phyloP scores from a whole-genome alignment of 1,284 basidiomycete species.

The Trichosporon ovoides region DNA sequence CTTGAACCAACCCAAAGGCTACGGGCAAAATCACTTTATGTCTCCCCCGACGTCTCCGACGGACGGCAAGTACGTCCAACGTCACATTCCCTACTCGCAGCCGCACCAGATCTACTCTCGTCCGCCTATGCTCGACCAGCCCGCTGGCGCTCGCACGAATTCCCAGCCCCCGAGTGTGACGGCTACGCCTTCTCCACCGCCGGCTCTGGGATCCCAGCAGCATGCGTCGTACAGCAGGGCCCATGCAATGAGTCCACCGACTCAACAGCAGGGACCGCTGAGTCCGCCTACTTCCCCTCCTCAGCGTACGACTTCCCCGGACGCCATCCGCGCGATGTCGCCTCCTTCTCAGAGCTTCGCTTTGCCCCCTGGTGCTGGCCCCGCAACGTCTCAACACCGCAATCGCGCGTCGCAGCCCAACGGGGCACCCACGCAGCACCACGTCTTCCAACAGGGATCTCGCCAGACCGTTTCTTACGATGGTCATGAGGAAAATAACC shows the following conservation, averaged over 20 bases:
- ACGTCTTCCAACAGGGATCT: slow-evolving; percentile 1
- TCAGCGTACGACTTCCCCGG: neutral
- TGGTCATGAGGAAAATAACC: neutral
- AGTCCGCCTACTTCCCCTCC: neutral
- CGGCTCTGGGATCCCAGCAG: slow-evolving; percentile 1
- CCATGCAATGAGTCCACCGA: neutral
- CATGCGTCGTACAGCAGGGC: neutral
- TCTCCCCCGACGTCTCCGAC: neutral
- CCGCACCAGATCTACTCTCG: slow-evolving; percentile 17
- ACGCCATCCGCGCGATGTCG: neutral
- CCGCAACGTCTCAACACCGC: neutral
- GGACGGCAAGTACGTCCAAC: slow-evolving; percentile 2
- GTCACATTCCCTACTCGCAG: neutral
- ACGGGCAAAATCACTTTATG: neutral
- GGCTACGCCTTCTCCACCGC: neutral
- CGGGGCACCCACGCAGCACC: neutral
- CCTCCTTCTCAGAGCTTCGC: neutral
- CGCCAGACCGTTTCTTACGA: neutral
- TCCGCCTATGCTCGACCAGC: slow-evolving; percentile 16
- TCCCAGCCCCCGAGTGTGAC: neutral
- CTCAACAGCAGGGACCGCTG: neutral
- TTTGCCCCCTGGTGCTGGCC: neutral
- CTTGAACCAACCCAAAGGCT: slow-evolving; percentile 2
- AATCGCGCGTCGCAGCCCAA: neutral
- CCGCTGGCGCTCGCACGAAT: neutral